phyloP scores from a whole-genome alignment of 2,329 filamentous ascomycete species.

The Cladorrhinum sp. region DNA sequence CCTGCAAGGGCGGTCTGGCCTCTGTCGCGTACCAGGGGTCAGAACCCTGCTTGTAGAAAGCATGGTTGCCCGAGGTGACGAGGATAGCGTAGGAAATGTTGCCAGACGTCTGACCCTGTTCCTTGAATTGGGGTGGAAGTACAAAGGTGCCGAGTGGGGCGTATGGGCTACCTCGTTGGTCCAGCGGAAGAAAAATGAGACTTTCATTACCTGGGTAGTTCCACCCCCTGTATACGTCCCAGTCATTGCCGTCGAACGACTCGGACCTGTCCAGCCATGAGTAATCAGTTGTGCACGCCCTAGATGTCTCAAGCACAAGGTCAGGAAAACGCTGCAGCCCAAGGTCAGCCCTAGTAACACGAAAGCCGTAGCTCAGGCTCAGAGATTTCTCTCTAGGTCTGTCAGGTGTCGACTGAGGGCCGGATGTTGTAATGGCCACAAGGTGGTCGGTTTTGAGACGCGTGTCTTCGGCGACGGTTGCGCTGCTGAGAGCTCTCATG shows the following conservation, averaged over 20 bases:
- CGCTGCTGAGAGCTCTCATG: slow-evolving; percentile 10
- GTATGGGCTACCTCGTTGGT: too few relatives aligned
- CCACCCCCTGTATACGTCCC: background rate
- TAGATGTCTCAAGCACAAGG: background rate
- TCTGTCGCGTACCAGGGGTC: slow-evolving; percentile 16
- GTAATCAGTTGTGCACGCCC: slow-evolving; percentile 14
- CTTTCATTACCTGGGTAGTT: background rate
- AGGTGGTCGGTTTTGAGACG: background rate
- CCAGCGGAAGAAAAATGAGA: background rate
- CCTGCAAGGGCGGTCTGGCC: background rate
- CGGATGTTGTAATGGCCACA: background rate
- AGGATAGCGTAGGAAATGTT: slow-evolving; percentile 13
- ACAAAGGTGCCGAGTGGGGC: too few relatives aligned
- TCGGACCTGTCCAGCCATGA: slow-evolving; percentile 3
- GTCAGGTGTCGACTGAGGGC: background rate
- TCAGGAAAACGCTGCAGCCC: slow-evolving; percentile 4
- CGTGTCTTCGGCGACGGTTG: background rate
- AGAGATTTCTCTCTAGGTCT: background rate
- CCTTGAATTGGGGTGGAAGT: too few relatives aligned
- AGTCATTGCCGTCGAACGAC: too few relatives aligned
- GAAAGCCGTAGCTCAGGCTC: slow-evolving; percentile 1
- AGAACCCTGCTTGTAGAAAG: background rate
- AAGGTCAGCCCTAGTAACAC: slow-evolving; percentile 6
- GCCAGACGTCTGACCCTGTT: background rate
- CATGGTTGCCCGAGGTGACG: background rate